Percentiles rank a stretch among this genome's conserved stretches.
phyloP scores from a whole-genome alignment of 2,329 filamentous ascomycete genomes.

The Mycogone perniciosa region DNA sequence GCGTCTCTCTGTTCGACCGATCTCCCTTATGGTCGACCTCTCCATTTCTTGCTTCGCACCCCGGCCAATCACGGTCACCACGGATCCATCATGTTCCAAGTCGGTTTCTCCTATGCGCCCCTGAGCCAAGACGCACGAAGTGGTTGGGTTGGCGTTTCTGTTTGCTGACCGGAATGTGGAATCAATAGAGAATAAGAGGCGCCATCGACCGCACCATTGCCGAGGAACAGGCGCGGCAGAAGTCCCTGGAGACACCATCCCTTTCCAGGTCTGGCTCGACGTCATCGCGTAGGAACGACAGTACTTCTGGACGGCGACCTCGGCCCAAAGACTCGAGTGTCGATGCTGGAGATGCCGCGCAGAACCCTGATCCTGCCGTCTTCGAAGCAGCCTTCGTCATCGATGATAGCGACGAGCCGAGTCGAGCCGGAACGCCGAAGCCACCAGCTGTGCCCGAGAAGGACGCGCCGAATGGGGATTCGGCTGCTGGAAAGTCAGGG shows the following conservation, averaged over 20 bases:
- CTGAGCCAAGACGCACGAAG: neutral
- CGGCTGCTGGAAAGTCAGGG: slow-evolving; percentile 13
- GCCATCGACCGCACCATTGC: slow-evolving; percentile 83
- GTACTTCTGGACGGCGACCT: slow-evolving; percentile 20
- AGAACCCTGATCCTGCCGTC: slow-evolving; percentile 73
- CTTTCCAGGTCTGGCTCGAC: slow-evolving; percentile 33
- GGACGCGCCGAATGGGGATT: slow-evolving; percentile 18
- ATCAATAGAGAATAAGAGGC: slow-evolving; percentile 65
- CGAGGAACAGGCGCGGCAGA: slow-evolving; percentile 81
- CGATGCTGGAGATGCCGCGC: slow-evolving; percentile 34
- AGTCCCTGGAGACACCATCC: slow-evolving; percentile 39
- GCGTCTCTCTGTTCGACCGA: neutral
- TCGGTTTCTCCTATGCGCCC: slow-evolving; percentile 15
- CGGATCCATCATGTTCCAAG: slow-evolving; percentile 26
- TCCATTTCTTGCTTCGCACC: neutral
- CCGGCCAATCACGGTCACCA: neutral
- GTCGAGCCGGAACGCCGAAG: slow-evolving; percentile 54
- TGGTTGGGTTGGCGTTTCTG: neutral
- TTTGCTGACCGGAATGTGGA: slow-evolving; percentile 4
- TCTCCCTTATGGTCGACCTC: slow-evolving; percentile 2
- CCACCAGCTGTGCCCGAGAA: slow-evolving; percentile 31
- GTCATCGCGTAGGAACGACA: slow-evolving; percentile 37
- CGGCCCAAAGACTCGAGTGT: slow-evolving; percentile 36
- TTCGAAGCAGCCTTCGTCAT: slow-evolving; percentile 84
- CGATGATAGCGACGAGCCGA: slow-evolving; percentile 70